Conservation (phyloP, 202 grass and related monocot species). For the Schoenoplectus tabernaemontani region DNA sequence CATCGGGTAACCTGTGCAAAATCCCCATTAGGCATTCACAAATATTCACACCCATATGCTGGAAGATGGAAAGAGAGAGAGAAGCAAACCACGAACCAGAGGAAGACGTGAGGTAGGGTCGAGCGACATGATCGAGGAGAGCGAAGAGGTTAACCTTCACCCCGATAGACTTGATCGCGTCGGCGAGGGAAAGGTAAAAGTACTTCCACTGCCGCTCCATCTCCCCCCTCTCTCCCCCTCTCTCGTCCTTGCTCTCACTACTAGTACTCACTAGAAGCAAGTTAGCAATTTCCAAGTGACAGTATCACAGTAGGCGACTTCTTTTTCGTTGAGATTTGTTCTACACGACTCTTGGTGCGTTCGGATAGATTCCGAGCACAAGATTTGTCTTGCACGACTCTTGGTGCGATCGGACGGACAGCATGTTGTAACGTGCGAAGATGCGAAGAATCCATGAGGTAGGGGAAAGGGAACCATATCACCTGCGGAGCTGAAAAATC, state of each 20-base stretch:
- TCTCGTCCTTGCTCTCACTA: background rate
- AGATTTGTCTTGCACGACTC: too few species aligned
- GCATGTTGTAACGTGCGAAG: too few species aligned
- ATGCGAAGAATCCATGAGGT: too few species aligned
- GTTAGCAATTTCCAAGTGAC: too few species aligned
- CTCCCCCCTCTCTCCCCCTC: background rate
- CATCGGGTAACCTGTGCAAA: background rate
- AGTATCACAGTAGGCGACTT: background rate
- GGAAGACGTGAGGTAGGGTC: constrained; percentile 38
- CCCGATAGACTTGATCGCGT: constrained; percentile 38
- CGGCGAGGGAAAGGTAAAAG: constrained; percentile 44
- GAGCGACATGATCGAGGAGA: constrained; percentile 34
- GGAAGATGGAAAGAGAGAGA: background rate
- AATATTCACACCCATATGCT: background rate
- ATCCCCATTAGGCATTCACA: background rate
- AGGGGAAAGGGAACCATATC: too few species aligned
- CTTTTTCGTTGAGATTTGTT: too few species aligned
- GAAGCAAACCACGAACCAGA: constrained; percentile 40
- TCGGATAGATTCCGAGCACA: too few species aligned
- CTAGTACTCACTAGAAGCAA: background rate
- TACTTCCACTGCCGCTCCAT: constrained; percentile 25
- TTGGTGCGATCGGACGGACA: too few species aligned
- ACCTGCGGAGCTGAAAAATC: too few species aligned
- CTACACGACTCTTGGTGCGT: too few species aligned
- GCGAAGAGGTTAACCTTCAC: constrained; percentile 39